A percentile compares a stretch with the other conserved stretches of the same genome.
These are phyloP conservation scores for Diaporthe vaccinii DNA, from an alignment of 2,329 filamentous ascomycete genomes.

Conservation along the genomic window DNA sequence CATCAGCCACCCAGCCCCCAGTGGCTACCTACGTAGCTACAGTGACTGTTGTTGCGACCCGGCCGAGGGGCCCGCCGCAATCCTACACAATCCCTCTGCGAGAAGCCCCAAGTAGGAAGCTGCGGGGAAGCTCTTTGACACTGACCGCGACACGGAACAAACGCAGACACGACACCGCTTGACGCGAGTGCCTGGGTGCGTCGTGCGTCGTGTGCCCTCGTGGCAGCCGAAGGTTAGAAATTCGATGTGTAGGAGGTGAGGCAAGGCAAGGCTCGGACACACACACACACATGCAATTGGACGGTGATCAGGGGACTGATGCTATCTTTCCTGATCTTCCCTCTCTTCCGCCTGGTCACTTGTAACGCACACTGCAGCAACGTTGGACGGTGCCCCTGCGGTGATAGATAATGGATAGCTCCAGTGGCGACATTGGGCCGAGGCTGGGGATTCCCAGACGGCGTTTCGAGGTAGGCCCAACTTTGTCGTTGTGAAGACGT, in stretches of 20 bases:
- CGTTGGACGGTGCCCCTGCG: conserved; percentile 18
- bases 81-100: conserved; percentile 28
- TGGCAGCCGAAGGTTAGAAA: conserved; percentile 24
- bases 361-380: conserved; percentile 35
- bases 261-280: conserved; percentile 19
- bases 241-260: not conserved
- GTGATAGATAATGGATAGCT: conserved; percentile 10
- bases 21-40: not conserved
- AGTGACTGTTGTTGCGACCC: not conserved
- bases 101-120: conserved; percentile 14
- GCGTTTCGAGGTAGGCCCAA: conserved; percentile 32
- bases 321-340: conserved; percentile 14
- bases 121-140: conserved; percentile 23
- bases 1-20: conserved; percentile 8
- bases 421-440: conserved; percentile 26
- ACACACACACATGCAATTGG: conserved; percentile 18
- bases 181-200: conserved; percentile 19
- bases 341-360: conserved; percentile 11
- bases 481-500: conserved; percentile 15
- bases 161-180: conserved; percentile 16
- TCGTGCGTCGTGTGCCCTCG: conserved; percentile 1
- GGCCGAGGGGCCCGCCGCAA: conserved; percentile 25
- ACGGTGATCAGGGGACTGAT: conserved; percentile 20
- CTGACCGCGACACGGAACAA: conserved; percentile 30
- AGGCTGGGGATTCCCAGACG: conserved; percentile 28